Evolutionary conservation across 306 rosid species (phyloP).

Genomic region (Cucumis hystrix): DNA sequence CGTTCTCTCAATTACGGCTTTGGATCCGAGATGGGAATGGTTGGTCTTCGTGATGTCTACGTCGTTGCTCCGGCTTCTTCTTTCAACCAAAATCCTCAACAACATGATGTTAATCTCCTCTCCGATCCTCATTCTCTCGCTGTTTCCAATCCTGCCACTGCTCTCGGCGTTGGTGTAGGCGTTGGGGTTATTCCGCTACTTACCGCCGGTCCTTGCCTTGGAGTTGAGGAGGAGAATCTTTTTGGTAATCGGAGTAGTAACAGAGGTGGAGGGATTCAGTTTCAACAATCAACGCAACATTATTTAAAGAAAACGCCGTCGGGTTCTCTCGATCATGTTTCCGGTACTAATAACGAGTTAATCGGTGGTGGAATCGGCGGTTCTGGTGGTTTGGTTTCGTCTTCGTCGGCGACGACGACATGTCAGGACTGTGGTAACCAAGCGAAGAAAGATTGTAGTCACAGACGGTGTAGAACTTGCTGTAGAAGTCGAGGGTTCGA

Average conservation of each 20-base stretch:
- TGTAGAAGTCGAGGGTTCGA: conserved; percentile 87
- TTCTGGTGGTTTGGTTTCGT: conserved; percentile 16
- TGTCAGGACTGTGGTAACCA: conserved; percentile 96
- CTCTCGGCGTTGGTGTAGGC: conserved; percentile 50
- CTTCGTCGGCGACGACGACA: conserved; percentile 24
- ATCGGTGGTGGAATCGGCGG: conserved; percentile 2
- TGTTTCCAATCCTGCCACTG: conserved; percentile 49
- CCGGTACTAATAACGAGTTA: background rate
- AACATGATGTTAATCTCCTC: conserved; percentile 16
- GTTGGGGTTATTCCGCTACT: conserved; percentile 56
- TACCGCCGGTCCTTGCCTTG: conserved; percentile 33
- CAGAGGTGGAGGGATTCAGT: conserved; percentile 54
- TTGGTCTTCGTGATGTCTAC: conserved; percentile 57
- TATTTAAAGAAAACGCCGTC: conserved; percentile 37
- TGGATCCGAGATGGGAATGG: conserved; percentile 60
- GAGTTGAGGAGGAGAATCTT: conserved; percentile 9
- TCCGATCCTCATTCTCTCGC: conserved; percentile 39
- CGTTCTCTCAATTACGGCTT: conserved; percentile 43
- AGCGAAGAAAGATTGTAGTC: conserved; percentile 81
- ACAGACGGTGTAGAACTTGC: conserved; percentile 80
- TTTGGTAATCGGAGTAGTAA: background rate
- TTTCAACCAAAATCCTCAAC: conserved; percentile 24
- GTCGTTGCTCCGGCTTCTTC: conserved; percentile 61
- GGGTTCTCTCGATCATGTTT: conserved; percentile 14
- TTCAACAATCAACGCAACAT: conserved; percentile 18